phyloP scores from a whole-genome alignment of 768 basidiomycete genomes.

The Omphalotus guepiniiformis region DNA sequence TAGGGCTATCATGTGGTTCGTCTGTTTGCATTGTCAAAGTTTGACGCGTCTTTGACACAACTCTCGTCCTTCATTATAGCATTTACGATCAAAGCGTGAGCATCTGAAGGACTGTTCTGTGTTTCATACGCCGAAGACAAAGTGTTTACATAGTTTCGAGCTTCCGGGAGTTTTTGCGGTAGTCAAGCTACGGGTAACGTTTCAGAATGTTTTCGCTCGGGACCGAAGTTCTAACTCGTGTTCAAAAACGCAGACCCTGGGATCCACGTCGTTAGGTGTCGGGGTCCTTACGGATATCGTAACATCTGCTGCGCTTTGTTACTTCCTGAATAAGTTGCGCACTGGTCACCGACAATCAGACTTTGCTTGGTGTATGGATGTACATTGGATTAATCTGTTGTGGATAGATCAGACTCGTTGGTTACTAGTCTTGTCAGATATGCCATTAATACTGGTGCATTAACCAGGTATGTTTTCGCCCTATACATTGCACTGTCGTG shows the following conservation, averaged over 20 bases:
- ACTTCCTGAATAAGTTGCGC: constrained; percentile 53
- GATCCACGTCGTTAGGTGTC: constrained; percentile 45
- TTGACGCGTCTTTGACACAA: no score
- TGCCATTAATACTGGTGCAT: constrained; percentile 61
- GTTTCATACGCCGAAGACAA: not conserved
- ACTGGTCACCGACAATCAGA: constrained; percentile 48
- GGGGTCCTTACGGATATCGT: constrained; percentile 55
- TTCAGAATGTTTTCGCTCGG: not conserved
- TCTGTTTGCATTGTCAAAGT: no score
- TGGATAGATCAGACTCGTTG: constrained; percentile 49
- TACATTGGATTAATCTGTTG: no score
- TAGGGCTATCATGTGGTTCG: no score
- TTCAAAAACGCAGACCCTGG: constrained; percentile 35
- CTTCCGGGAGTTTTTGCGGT: constrained; percentile 40
- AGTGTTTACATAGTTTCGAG: constrained; percentile 28
- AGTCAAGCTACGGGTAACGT: constrained; percentile 40
- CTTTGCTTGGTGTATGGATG: not conserved
- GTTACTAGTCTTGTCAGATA: constrained; percentile 54
- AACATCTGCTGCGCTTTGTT: constrained; percentile 55
- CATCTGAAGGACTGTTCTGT: not conserved
- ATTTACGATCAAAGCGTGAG: constrained; percentile 47
- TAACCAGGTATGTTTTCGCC: constrained; percentile 45
- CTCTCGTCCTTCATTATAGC: constrained; percentile 19
- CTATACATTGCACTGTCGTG: not conserved
- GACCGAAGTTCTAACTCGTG: not conserved